Base-by-base conservation (phyloP, 352 stramenopile genomes). In the Phytophthora lateralis region DNA sequence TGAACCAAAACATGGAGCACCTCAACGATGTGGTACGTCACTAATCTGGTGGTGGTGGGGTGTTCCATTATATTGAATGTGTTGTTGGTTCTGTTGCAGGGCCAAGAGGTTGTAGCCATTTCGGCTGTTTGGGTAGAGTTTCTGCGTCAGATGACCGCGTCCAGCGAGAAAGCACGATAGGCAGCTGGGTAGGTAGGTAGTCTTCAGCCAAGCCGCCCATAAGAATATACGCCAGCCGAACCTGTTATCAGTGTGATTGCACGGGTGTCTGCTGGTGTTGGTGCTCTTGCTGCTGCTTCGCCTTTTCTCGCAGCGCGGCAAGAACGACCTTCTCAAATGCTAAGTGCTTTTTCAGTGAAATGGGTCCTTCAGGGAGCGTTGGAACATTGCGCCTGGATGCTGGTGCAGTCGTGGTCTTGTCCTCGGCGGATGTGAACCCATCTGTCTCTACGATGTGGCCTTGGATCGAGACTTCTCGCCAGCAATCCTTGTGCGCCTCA, bases 1-100 rank as follows among this genome's bases (percentile, higher is more conserved):
- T 91, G 27, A 90, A 81, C 56, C 85, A 91, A 55, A 91, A 91
- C 41, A 68, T 93, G 45, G 85, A 91, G 48, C 85, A 93, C 46
- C 62, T 91, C 18, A 91, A 93, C 44, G 85, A 93, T 32, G 81
- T 93, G 53, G 85, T 93, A 45, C 24, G 78, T 76, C 11, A 11
- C 4, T 7, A 44, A 34, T 11, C 43, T 42, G 17, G 11, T 32
- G 47, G 10, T 43, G 26, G 24, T 26, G 27, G 10, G 11, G 24
- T 32, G 21, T 38, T n/a, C 14, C 8, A 9, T 61, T 1, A 17
- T 43, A 6, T 27, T 39, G 9, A 39, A 17, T 17, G 9, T 34
- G 38, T 26, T 21, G 10, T 38, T 49, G 10, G 34, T 46, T 26
- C 49, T 32, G 20, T 14, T 64, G 10, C 42, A 93, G 85, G 85